These are phyloP conservation scores for Tuber umbilicatum DNA, from an alignment of 495 filamentous ascomycete species.

Conservation along the genomic window DNA sequence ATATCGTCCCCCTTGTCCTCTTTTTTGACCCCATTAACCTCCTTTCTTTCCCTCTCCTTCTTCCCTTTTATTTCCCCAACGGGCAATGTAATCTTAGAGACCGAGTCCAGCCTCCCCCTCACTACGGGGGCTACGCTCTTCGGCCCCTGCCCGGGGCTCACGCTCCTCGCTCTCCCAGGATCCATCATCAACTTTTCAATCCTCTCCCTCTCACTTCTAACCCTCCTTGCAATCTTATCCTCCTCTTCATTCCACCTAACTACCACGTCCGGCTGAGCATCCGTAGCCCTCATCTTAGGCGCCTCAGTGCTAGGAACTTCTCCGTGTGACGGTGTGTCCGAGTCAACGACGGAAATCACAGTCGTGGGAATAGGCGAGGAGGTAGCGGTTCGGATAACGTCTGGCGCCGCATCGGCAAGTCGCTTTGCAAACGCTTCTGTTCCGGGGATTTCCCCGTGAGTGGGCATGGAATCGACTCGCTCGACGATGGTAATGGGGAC, in stretches of 20 bases:
- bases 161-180: conserved; percentile 26
- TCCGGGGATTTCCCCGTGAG: conserved; percentile 75
- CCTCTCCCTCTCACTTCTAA: conserved; percentile 30
- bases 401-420: conserved; percentile 74
- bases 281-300: conserved; percentile 64
- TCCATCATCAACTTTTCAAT: conserved; percentile 33
- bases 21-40: neutral
- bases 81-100: neutral
- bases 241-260: conserved; percentile 45
- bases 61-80: neutral
- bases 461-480: conserved; percentile 7
- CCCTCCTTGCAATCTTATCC: conserved; percentile 35
- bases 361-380: conserved; percentile 29
- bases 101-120: conserved; percentile 4
- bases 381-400: conserved; percentile 42
- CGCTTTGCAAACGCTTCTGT: conserved; percentile 68
- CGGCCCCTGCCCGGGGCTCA: conserved; percentile 14
- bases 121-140: neutral
- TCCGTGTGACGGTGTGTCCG: conserved; percentile 50
- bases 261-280: conserved; percentile 74
- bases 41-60: neutral
- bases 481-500: conserved; percentile 21
- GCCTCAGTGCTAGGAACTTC: conserved; percentile 81
- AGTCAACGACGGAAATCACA: conserved; percentile 27
- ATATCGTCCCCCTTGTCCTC: neutral